phyloP scores from a whole-genome alignment of 1,139 yeast species.

The Meyerozyma smithsonii region DNA sequence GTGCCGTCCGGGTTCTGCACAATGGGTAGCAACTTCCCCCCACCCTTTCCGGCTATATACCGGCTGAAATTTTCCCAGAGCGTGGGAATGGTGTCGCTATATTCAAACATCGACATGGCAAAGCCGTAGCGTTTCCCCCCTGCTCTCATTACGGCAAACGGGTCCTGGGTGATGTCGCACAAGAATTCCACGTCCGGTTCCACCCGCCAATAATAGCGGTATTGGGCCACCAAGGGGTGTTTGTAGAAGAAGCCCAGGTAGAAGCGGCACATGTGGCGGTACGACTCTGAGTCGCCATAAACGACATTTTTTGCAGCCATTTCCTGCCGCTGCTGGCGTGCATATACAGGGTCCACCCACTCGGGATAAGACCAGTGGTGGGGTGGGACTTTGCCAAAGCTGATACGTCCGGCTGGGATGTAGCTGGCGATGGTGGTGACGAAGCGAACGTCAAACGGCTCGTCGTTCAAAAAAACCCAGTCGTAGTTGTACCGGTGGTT shows the following conservation, averaged over 20 bases:
- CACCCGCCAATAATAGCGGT: constrained; percentile 33
- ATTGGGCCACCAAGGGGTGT: constrained; percentile 25
- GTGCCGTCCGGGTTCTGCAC: constrained; percentile 18
- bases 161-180: constrained; percentile 28
- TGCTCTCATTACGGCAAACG: constrained; percentile 22
- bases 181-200: constrained; percentile 27
- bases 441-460: constrained; percentile 24
- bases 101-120: constrained; percentile 26
- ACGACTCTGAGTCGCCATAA: constrained; percentile 28
- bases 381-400: constrained; percentile 26
- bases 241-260: constrained; percentile 31
- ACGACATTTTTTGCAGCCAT: constrained; percentile 14
- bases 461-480: constrained; percentile 33
- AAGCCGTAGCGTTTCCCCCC: constrained; percentile 24
- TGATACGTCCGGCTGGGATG: constrained; percentile 20
- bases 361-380: constrained; percentile 31
- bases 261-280: constrained; percentile 36
- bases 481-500: constrained; percentile 19
- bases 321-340: constrained; percentile 10
- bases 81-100: constrained; percentile 27
- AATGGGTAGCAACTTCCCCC: constrained; percentile 2
- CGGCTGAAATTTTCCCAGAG: constrained; percentile 23
- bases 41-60: constrained; percentile 8
- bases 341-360: constrained; percentile 21
- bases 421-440: constrained; percentile 16